phyloP scores from a whole-genome alignment of 1,139 yeast species.

The Komagataea norvegica region DNA sequence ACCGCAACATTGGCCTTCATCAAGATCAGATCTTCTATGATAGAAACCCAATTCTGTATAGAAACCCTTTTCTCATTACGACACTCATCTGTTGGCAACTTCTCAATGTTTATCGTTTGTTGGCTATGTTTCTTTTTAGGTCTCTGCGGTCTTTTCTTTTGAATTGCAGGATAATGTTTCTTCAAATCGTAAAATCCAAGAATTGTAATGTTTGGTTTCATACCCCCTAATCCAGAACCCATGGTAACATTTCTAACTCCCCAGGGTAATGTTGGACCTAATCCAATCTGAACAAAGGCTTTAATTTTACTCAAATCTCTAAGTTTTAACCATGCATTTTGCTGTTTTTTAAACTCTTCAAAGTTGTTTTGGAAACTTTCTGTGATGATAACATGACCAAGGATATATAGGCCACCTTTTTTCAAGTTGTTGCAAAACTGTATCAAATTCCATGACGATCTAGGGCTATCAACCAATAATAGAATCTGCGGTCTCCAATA shows the following conservation, averaged over 20 bases:
- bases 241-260: conserved; percentile 90
- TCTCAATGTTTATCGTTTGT: conserved; percentile 23
- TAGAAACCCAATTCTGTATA: conserved; percentile 84
- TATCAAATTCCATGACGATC: conserved; percentile 86
- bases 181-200: conserved; percentile 73
- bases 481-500: conserved; percentile 97
- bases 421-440: conserved; percentile 92
- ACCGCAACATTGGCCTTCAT: conserved; percentile 91
- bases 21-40: conserved; percentile 86
- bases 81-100: conserved; percentile 78
- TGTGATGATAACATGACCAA: conserved; percentile 82
- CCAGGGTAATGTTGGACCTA: conserved; percentile 88
- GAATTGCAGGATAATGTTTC: conserved; percentile 18
- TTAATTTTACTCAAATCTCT: conserved; percentile 75
- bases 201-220: conserved; percentile 94
- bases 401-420: conserved; percentile 86
- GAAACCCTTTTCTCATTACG: conserved; percentile 66
- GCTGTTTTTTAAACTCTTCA: conserved; percentile 66
- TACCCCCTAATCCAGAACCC: conserved; percentile 95
- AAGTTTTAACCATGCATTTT: conserved; percentile 75
- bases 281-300: conserved; percentile 89
- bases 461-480: conserved; percentile 81
- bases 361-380: conserved; percentile 54
- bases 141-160: conserved; percentile 18
- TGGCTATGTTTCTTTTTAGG: conserved; percentile 10